Conservation (phyloP, 768 basidiomycete species). For the Xanthoconium purpureum region DNA sequence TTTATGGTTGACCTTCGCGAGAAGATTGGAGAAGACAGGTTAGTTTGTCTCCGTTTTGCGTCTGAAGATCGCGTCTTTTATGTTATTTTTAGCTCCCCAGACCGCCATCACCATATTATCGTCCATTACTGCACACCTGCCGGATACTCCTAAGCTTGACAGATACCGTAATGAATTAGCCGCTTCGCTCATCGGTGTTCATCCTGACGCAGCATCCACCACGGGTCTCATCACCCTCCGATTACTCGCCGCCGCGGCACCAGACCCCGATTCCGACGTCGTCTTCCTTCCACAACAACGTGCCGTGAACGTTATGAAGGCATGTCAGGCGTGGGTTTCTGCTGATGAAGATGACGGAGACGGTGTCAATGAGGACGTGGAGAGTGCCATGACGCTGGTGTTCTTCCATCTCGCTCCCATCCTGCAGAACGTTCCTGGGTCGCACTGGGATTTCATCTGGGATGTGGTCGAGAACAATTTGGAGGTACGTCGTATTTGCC, state of each 20-base stretch:
- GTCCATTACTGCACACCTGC: constrained; percentile 56
- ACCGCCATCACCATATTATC: constrained; percentile 64
- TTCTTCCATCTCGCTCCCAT: constrained; percentile 80
- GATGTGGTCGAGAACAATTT: constrained; percentile 86
- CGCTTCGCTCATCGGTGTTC: constrained; percentile 69
- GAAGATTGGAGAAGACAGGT: constrained; percentile 64
- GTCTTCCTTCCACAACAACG: constrained; percentile 83
- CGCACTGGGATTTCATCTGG: constrained; percentile 92
- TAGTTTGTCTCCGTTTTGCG: constrained; percentile 16
- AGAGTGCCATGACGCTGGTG: constrained; percentile 71
- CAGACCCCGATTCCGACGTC: constrained; percentile 72
- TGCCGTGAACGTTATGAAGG: constrained; percentile 83
- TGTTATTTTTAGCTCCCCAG: constrained; percentile 53
- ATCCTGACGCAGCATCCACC: constrained; percentile 55
- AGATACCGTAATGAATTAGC: constrained; percentile 89
- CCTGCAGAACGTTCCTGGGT: constrained; percentile 79
- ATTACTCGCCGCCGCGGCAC: constrained; percentile 69
- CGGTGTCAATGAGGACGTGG: constrained; percentile 72
- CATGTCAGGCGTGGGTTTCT: constrained; percentile 79
- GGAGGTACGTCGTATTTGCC: constrained; percentile 53
- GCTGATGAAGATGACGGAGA: constrained; percentile 51
- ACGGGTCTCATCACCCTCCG: constrained; percentile 70
- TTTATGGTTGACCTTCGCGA: constrained; percentile 70
- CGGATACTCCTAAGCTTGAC: constrained; percentile 70
- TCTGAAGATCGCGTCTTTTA: neutral